Base-by-base conservation (phyloP, 176 grass and related monocot genomes). In the Panicum miliaceum region DNA sequence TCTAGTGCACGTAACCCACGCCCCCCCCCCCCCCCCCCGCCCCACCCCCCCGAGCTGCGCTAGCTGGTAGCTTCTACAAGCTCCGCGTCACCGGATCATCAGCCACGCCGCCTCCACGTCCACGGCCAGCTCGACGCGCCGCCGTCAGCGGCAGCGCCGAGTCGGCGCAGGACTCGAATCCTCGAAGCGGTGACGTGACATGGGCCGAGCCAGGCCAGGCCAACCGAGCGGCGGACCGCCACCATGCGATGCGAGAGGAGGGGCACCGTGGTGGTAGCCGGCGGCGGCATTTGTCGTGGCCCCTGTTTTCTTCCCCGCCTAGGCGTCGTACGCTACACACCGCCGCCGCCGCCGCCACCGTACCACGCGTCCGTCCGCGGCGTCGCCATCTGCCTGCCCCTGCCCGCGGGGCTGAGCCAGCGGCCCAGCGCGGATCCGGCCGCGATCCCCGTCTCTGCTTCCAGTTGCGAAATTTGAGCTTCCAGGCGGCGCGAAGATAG, bases 371-470 rank as follows among this genome's bases (percentile, higher is more conserved):
- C 63, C 41, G 62, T 13, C 15, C 18, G 26, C 4, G 0, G 22
- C 72, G 35, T 73, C 62, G 75, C 80, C 62, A 61, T 84, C 45
- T 64, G 67, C 66, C 35, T 11, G 29, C 29, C 29, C 15, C 15
- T 3, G 23, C 15, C 22, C 18, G n/a, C n/a, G n/a, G n/a, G n/a
- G n/a, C n/a, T n/a, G n/a, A n/a, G n/a, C n/a, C n/a, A n/a, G n/a
- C n/a, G n/a, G n/a, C 52, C 51, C 75, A 3, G 54, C 46, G 69
- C n/a, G 12, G 68, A 11, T 2, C 13, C 43, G 5, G 1, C 26
- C 52, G 19, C 5, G 53, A 12, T 52, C 7, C 25, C 12, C 26
- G 20, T 51, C 47, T 41, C 71, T 11, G 46, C 12, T 73, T 34
- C 26, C 3, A 19, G 25, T 9, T 52, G 26, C 15, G 14, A 11